Base-by-base conservation (phyloP, 768 basidiomycete species). In the Pulveroboletus sp. region DNA sequence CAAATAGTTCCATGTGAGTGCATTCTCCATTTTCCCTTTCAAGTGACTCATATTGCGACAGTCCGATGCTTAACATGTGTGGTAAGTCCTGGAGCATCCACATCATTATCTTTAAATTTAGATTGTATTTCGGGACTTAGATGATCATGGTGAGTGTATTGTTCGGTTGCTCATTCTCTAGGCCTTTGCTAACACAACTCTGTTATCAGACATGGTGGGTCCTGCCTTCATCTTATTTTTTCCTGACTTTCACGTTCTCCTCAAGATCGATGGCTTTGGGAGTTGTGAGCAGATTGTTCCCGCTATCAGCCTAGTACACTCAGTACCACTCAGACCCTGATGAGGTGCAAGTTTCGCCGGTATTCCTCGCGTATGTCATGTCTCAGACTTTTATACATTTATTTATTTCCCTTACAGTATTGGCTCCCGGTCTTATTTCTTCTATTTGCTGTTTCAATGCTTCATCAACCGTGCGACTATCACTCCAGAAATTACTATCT, bases 381-480 rank as follows among this genome's bases (percentile, higher is more conserved):
- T 45, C 17, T 9, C 5, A 6, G 10, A 35, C 12, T 5, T 12
- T 11, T 35, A 17, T 43, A 10, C 17, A 13, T 24, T 4, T 10
- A 46, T 29, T 55, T 0, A 50, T 22, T n/a, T 29, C 2, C 22
- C 26, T 5, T 19, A 38, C 51, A 90, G 86, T 8, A 88, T 97
- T 47, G 95, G 94, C 6, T 69, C 81, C 1, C 74, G 88, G 56
- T 91, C 85, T 19, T 96, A 93, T 70, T 94, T 94, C 67, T 94
- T 84, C 74, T 99, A 84, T 71, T 74, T 95, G 19, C 75, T 99
- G 1, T 98, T 99, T 75, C 95, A 99, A 58, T 90, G 89, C 57
- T 94, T 94, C 66, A 81, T 88, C 58, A 85, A 86, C 54, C 80
- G 89, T 88, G 58, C 45, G 78, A 44, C 13, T 24, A 43, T 49